phyloP scores from a whole-genome alignment of 129 eudicot genomes.

The Tagetes patula region DNA sequence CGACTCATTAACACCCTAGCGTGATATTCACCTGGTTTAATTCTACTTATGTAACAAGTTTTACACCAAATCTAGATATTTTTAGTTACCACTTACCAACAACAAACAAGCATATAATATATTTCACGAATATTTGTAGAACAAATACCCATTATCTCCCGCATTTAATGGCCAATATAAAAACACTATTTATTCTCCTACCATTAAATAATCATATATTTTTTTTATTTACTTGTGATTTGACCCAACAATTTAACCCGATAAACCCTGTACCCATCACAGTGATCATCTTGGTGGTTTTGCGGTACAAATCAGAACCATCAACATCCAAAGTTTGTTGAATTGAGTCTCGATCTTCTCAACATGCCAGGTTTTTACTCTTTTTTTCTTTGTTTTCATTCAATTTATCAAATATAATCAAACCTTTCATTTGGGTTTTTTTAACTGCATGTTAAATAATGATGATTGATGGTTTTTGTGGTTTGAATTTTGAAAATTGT shows the following conservation, averaged over 20 bases:
- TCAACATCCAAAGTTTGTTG: not conserved
- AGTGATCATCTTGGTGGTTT: not conserved
- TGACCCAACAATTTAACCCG: not conserved
- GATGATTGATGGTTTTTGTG: not conserved
- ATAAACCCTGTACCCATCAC: not conserved
- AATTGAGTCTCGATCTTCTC: not conserved
- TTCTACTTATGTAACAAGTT: too few species aligned
- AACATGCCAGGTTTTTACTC: slow-evolving; percentile 27
- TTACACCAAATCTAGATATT: too few species aligned
- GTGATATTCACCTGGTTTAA: too few species aligned
- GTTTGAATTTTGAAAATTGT: not conserved
- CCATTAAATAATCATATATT: not conserved
- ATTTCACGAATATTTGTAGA: not conserved
- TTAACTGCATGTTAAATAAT: not conserved
- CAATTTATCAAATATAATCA: not conserved
- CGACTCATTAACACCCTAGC: too few species aligned
- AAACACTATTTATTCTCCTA: not conserved
- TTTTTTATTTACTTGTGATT: not conserved
- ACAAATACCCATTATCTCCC: slow-evolving; percentile 14
- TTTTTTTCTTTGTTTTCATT: not conserved
- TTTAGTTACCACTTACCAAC: too few species aligned
- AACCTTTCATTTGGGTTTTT: not conserved
- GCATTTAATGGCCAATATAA: slow-evolving; percentile 19
- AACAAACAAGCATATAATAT: too few species aligned
- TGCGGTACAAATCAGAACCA: not conserved